Evolutionary conservation across 345 rosid species (phyloP), one percentile per base, ranked within the genome.

Genomic region (Erodium maritimum): DNA sequence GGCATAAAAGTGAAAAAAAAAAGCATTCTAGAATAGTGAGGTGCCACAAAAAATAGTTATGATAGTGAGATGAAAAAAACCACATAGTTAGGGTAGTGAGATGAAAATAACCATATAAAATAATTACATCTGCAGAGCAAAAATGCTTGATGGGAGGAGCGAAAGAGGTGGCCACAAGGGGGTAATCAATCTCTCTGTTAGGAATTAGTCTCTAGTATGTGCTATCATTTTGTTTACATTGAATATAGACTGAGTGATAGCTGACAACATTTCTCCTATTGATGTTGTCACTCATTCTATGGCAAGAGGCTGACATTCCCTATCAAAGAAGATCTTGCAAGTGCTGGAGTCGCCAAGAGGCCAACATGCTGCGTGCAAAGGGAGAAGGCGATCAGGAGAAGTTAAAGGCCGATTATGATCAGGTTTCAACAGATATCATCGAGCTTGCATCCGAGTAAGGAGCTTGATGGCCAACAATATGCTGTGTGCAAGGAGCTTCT

Each of bases 111-210:
- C 21, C 52, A 34, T 16, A 23, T 17, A 19, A 54, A 13, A 10
- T 5, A 34, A 10, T 21, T 56, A 17, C 71, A 93, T 95, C 94
- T 69, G 83, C 96, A 61, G 97, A 85, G 17, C 77, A 78, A 46
- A 93, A 87, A 68, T 89, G 99, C 72, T 73, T 93, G 86, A 93
- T 85, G 79, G 80, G 99, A 75, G 99, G 99, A 9, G 99, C 89
- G 24, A 93, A 93, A 67, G 99, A 93, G 78, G 96, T 5, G 90
- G 94, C 21, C 77, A 85, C 21, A 89, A 87, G 78, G 99, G 99
- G 97, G 89, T 52, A 65, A 78, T 61, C 29, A 19, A 46, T 46
- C 7, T 54, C 55, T 10, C n/a, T n/a, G n/a, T n/a, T n/a, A n/a
- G n/a, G n/a, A n/a, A n/a, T n/a, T n/a, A 14, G 17, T 57, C 25